A percentile compares a stretch with the other conserved stretches of the same genome.
Evolutionary conservation across 345 rosid species (phyloP).

Genomic region (Euphorbia peplus): DNA sequence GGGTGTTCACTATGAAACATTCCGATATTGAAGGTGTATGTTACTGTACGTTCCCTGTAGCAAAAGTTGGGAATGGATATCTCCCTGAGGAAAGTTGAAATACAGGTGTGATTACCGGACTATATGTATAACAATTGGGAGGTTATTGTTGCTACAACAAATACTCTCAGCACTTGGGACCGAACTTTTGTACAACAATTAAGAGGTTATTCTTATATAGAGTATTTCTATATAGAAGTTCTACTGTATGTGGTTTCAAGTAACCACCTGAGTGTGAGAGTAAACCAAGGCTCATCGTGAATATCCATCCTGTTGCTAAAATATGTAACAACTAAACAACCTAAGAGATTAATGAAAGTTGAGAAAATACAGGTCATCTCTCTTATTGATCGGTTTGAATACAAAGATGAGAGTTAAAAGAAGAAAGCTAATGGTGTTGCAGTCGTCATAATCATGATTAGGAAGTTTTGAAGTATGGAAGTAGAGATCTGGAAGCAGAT

Average conservation of each 20-base stretch:
- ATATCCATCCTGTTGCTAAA: not conserved
- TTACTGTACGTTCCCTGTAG: not conserved
- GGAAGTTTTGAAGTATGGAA: too few species aligned
- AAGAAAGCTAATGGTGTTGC: conserved; percentile 6
- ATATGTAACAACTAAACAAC: not conserved
- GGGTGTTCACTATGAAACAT: not conserved
- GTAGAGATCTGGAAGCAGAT: too few species aligned
- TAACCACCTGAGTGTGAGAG: not conserved
- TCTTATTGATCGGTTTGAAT: not conserved
- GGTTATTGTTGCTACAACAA: too few species aligned
- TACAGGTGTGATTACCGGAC: not conserved
- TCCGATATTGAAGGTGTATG: not conserved
- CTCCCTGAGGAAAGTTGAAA: not conserved
- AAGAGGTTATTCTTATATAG: too few species aligned
- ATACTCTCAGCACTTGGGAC: too few species aligned
- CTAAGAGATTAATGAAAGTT: not conserved
- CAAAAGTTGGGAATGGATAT: not conserved
- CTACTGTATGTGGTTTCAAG: not conserved
- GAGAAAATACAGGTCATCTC: not conserved
- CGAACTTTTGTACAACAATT: too few species aligned
- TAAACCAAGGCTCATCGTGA: not conserved
- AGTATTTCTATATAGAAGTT: too few species aligned
- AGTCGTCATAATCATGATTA: too few species aligned
- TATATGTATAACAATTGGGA: too few species aligned
- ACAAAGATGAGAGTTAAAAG: not conserved